Conservation (phyloP, 148 eudicot species). For the Chenopodium quinoa region DNA sequence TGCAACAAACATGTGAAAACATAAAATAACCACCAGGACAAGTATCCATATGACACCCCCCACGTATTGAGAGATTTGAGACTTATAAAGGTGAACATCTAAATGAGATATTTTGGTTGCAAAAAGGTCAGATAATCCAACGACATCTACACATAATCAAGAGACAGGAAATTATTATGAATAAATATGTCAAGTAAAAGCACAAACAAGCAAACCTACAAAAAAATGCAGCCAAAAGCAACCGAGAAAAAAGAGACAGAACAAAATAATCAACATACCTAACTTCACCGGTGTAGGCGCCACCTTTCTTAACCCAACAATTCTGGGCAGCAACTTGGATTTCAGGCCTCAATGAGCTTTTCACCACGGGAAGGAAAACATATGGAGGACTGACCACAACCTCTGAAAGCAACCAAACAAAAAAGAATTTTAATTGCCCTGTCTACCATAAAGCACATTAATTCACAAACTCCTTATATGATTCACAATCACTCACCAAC, state of each 20-base stretch:
- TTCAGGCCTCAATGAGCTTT: conserved; percentile 55
- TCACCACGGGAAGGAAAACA: conserved; percentile 59
- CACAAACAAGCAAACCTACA: not conserved
- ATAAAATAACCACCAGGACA: not conserved
- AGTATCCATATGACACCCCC: not conserved
- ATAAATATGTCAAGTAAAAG: not conserved
- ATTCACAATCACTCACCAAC: conserved; percentile 51
- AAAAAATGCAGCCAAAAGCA: not conserved
- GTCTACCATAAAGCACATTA: not conserved
- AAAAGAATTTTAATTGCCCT: not conserved
- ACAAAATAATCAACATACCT: conserved; percentile 41
- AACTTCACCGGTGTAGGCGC: conserved; percentile 84
- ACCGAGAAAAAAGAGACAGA: not conserved
- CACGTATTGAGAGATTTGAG: not conserved
- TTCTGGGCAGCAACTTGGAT: conserved; percentile 82
- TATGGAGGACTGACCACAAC: conserved; percentile 76
- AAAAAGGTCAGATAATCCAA: not conserved
- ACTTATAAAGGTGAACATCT: not conserved
- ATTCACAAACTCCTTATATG: not conserved
- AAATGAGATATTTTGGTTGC: not conserved
- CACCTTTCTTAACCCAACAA: conserved; percentile 86
- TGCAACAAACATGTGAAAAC: not conserved
- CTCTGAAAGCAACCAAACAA: conserved; percentile 41
- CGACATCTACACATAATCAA: not conserved
- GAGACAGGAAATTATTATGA: not conserved